Conservation (phyloP, 179 eudicot species). For the Silene vulgaris region DNA sequence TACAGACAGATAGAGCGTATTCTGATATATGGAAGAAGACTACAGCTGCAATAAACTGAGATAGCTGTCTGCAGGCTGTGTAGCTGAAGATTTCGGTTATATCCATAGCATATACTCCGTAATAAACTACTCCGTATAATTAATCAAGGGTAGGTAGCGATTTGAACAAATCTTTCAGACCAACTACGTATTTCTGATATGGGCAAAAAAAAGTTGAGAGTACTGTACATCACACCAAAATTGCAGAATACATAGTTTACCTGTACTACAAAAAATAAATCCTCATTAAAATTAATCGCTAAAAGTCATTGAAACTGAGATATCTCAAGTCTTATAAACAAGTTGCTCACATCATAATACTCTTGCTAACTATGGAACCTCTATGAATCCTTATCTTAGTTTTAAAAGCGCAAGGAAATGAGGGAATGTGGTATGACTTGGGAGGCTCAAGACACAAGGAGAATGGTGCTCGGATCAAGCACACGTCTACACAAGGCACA, state of each 20-base stretch:
- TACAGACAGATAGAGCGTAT: conserved; percentile 42
- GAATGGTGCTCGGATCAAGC: not conserved
- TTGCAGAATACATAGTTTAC: not conserved
- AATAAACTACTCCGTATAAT: conserved; percentile 15
- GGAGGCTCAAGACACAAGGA: not conserved
- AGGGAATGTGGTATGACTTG: too few species aligned
- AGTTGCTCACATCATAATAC: not conserved
- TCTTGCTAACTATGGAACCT: not conserved
- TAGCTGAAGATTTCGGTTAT: conserved; percentile 47
- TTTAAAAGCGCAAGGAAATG: too few species aligned
- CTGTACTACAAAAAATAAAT: conserved; percentile 7
- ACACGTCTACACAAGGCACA: not conserved
- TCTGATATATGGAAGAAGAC: conserved; percentile 40
- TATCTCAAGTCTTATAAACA: not conserved
- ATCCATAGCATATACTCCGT: conserved; percentile 13
- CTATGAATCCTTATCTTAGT: too few species aligned
- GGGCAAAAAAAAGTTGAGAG: conserved; percentile 11
- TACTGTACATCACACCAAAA: conserved; percentile 1
- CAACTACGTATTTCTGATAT: not conserved
- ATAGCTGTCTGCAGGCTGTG: conserved; percentile 38
- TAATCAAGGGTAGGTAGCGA: not conserved
- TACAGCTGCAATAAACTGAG: conserved; percentile 30
- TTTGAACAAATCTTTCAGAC: conserved; percentile 12
- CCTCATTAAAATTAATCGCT: not conserved
- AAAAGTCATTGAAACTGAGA: not conserved